phyloP scores from a whole-genome alignment of 108 stramenopile species.

The Skeletonema grethae region DNA sequence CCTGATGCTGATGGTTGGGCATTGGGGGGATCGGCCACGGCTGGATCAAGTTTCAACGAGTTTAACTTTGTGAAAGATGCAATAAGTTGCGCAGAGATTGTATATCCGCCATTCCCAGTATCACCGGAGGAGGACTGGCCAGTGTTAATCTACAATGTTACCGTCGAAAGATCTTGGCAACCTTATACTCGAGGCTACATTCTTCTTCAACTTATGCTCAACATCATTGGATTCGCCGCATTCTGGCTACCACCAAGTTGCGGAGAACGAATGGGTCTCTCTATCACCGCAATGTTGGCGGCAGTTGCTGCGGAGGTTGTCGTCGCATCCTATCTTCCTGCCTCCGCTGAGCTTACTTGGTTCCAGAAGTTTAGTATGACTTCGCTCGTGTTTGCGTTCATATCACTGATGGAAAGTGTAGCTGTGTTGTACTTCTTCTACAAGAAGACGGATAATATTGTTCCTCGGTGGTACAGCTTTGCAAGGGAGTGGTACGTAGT shows the following conservation, averaged over 20 bases:
- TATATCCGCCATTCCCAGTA: constrained; percentile 36
- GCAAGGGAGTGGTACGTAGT: not conserved
- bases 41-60: constrained; percentile 43
- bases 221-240: constrained; percentile 35
- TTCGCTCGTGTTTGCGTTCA: constrained; percentile 19
- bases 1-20: constrained; percentile 10
- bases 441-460: not conserved
- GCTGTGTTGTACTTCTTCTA: not conserved
- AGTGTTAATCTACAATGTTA: constrained; percentile 39
- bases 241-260: constrained; percentile 51
- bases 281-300: constrained; percentile 49
- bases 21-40: constrained; percentile 18
- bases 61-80: constrained; percentile 28
- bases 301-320: constrained; percentile 49
- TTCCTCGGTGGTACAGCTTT: not conserved
- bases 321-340: constrained; percentile 38
- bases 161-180: constrained; percentile 37
- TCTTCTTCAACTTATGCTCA: constrained; percentile 34
- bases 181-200: constrained; percentile 53
- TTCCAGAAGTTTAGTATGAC: constrained; percentile 37
- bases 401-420: constrained; percentile 33
- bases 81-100: constrained; percentile 1
- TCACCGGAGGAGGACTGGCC: constrained; percentile 52
- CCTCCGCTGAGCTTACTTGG: constrained; percentile 41
- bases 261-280: constrained; percentile 54